Evolutionary conservation across 2,329 filamentous ascomycete genomes (phyloP).

Genomic region (Cercospora berteroae): DNA sequence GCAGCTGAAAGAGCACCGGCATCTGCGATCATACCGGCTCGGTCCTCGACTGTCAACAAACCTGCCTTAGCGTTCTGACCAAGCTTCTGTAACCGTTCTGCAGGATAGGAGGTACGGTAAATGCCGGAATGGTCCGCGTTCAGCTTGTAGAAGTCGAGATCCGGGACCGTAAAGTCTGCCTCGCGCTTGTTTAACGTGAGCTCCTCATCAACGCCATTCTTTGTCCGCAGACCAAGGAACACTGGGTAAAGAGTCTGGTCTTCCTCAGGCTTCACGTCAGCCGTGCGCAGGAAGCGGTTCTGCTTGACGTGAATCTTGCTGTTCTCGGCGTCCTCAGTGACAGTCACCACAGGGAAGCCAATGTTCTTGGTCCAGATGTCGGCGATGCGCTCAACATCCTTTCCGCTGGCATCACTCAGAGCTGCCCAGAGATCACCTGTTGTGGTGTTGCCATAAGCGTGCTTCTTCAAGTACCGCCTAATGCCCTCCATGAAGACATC

Average conservation of each 20-base stretch:
- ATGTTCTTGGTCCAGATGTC: constrained; percentile 97
- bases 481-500: constrained; percentile 91
- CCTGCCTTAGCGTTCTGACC: constrained; percentile 80
- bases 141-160: constrained; percentile 89
- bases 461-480: constrained; percentile 86
- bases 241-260: constrained; percentile 86
- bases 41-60: constrained; percentile 80
- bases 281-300: constrained; percentile 90
- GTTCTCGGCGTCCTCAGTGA: constrained; percentile 69
- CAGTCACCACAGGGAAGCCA: constrained; percentile 85
- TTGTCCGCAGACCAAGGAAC: constrained; percentile 80
- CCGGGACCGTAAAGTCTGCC: constrained; percentile 70
- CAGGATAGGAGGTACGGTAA: constrained; percentile 84
- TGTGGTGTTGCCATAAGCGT: constrained; percentile 92
- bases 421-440: constrained; percentile 90
- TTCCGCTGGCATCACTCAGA: constrained; percentile 82
- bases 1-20: constrained; percentile 85
- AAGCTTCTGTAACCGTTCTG: constrained; percentile 80
- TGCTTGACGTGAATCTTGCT: constrained; percentile 84
- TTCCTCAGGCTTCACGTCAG: constrained; percentile 89
- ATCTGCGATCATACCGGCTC: constrained; percentile 86
- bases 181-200: constrained; percentile 72
- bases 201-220: constrained; percentile 76
- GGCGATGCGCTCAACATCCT: constrained; percentile 87
- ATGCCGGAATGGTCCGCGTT: constrained; percentile 93